Evolutionary conservation across 495 filamentous ascomycete species (phyloP).

Genomic region (Lentithecium fluviatile): DNA sequence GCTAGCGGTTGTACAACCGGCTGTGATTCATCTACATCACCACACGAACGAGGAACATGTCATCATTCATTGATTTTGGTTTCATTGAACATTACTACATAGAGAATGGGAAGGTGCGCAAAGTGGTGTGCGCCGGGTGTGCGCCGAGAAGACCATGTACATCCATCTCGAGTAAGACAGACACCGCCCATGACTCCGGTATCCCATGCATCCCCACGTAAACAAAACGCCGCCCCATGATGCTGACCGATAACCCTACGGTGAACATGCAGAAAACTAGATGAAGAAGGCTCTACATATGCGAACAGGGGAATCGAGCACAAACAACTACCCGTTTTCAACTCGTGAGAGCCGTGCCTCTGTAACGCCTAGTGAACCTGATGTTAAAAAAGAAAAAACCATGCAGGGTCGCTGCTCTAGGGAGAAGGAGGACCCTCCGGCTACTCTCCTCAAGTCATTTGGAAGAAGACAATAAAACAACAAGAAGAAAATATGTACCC

Average conservation of each 20-base stretch:
- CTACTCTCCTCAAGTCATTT: too few species aligned
- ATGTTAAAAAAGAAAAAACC: neutral
- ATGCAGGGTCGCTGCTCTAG: neutral
- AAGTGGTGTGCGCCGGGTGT: slow-evolving; percentile 1
- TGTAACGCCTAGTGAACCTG: slow-evolving; percentile 16
- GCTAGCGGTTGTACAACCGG: too few species aligned
- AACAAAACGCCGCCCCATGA: slow-evolving; percentile 3
- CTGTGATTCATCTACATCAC: too few species aligned
- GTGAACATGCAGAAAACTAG: neutral
- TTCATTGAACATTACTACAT: too few species aligned
- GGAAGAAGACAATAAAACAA: too few species aligned
- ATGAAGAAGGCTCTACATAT: slow-evolving; percentile 1
- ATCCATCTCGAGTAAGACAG: neutral
- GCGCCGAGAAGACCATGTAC: neutral
- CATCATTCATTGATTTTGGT: too few species aligned
- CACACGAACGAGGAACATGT: too few species aligned
- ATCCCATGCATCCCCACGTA: neutral
- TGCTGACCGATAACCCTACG: neutral
- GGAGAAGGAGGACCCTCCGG: too few species aligned
- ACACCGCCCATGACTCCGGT: neutral
- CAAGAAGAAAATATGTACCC: too few species aligned
- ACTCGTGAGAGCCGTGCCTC: slow-evolving; percentile 26
- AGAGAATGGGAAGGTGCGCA: neutral
- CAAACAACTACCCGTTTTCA: slow-evolving; percentile 9
- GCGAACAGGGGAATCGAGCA: slow-evolving; percentile 22